phyloP scores from a whole-genome alignment of 495 filamentous ascomycete genomes.

The Aspergillus diversus region DNA sequence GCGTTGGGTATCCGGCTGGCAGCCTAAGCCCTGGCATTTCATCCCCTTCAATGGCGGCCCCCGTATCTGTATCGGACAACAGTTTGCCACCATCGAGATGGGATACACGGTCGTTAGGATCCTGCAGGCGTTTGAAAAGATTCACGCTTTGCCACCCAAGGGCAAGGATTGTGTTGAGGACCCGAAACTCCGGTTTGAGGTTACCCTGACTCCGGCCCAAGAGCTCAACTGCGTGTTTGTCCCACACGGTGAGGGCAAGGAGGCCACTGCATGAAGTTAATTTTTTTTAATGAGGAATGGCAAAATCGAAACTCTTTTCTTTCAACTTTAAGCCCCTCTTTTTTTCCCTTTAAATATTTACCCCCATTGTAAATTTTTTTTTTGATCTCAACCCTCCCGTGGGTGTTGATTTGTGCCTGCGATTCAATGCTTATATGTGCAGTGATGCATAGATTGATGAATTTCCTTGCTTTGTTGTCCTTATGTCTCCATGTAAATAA shows the following conservation, averaged over 20 bases:
- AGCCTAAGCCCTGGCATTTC: constrained; percentile 66
- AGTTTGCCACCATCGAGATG: constrained; percentile 66
- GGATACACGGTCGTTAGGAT: constrained; percentile 63
- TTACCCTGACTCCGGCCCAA: constrained; percentile 44
- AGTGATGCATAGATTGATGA: too few species aligned
- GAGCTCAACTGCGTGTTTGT: constrained; percentile 51
- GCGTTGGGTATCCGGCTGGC: constrained; percentile 74
- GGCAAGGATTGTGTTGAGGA: constrained; percentile 43
- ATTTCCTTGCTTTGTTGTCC: too few species aligned
- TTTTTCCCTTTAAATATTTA: too few species aligned
- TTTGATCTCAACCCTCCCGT: too few species aligned
- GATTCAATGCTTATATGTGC: too few species aligned
- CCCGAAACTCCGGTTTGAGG: constrained; percentile 41
- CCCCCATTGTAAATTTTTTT: too few species aligned
- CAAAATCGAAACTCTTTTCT: neutral
- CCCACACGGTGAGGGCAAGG: constrained; percentile 33
- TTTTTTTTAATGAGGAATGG: neutral
- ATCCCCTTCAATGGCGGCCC: constrained; percentile 67
- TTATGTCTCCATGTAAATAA: too few species aligned
- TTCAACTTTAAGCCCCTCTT: too few species aligned
- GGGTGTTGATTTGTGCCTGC: too few species aligned
- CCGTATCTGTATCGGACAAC: constrained; percentile 64
- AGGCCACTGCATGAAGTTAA: neutral
- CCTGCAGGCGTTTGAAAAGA: constrained; percentile 61
- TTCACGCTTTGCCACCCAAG: constrained; percentile 42